phyloP scores from a whole-genome alignment of 805 yeast genomes.

The Saccharomyces mikatae region DNA sequence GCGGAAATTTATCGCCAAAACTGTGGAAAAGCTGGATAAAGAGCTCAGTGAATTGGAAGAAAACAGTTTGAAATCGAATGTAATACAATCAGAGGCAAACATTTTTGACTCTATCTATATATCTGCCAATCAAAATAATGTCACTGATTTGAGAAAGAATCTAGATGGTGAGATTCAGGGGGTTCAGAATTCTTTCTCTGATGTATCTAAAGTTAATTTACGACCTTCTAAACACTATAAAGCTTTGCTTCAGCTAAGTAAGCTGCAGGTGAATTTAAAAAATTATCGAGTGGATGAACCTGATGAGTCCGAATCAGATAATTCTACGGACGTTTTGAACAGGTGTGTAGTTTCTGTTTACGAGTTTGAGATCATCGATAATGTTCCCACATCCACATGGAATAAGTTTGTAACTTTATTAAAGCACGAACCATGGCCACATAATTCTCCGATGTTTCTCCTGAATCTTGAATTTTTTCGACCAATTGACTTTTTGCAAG shows the following conservation, averaged over 20 bases:
- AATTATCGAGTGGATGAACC: slow-evolving; percentile 45
- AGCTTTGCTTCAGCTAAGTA: slow-evolving; percentile 45
- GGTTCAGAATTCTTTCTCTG: slow-evolving; percentile 17
- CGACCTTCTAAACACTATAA: slow-evolving; percentile 59
- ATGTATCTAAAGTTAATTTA: slow-evolving; percentile 44
- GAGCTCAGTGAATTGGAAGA: slow-evolving; percentile 17
- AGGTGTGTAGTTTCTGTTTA: slow-evolving; percentile 42
- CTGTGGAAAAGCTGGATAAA: slow-evolving; percentile 55
- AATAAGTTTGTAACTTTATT: slow-evolving; percentile 68
- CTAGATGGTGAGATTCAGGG: slow-evolving; percentile 48
- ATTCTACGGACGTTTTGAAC: slow-evolving; percentile 41
- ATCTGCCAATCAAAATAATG: slow-evolving; percentile 43
- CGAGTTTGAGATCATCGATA: slow-evolving; percentile 59
- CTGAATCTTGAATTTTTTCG: slow-evolving; percentile 49
- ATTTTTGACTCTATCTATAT: slow-evolving; percentile 71
- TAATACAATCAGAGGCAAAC: slow-evolving; percentile 9
- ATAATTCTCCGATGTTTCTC: slow-evolving; percentile 55
- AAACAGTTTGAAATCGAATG: slow-evolving; percentile 3
- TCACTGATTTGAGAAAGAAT: slow-evolving; percentile 39
- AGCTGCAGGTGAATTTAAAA: slow-evolving; percentile 41
- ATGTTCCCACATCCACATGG: slow-evolving; percentile 85
- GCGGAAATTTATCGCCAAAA: slow-evolving; percentile 53
- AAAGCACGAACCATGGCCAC: slow-evolving; percentile 56
- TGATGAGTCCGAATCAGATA: slow-evolving; percentile 21
- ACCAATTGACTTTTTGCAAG: slow-evolving; percentile 56